Percentiles rank a stretch among this genome's conserved stretches.
phyloP scores from a whole-genome alignment of 805 yeast species.

The Sugiyamaella smithiae region DNA sequence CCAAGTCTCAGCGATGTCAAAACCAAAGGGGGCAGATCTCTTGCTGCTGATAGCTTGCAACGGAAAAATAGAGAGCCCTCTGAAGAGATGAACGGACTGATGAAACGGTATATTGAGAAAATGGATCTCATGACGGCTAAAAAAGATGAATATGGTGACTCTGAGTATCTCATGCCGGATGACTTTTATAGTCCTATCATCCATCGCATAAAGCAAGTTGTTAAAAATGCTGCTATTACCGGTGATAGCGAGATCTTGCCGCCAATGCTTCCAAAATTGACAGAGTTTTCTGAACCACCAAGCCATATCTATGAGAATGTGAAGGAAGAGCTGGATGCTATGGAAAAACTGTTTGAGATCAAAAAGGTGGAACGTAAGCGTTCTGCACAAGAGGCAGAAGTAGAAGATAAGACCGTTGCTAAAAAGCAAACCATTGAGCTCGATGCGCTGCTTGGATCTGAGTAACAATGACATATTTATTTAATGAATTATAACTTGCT shows the following conservation, averaged over 20 bases:
- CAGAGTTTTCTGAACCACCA: slow-evolving; percentile 24
- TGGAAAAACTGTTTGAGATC: slow-evolving; percentile 22
- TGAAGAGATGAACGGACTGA: slow-evolving; percentile 38
- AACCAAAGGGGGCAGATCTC: slow-evolving; percentile 35
- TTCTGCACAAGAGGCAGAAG: slow-evolving; percentile 9
- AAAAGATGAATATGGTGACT: slow-evolving; percentile 17
- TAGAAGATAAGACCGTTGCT: slow-evolving; percentile 11
- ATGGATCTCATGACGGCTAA: slow-evolving; percentile 42
- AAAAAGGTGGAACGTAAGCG: slow-evolving; percentile 15
- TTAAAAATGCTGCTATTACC: slow-evolving; percentile 34
- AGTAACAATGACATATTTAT: not conserved
- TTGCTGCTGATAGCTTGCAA: slow-evolving; percentile 19
- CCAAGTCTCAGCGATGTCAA: slow-evolving; percentile 49
- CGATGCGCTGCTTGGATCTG: slow-evolving; percentile 22
- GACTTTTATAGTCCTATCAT: slow-evolving; percentile 31
- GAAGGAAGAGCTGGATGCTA: slow-evolving; percentile 13
- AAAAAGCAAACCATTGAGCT: slow-evolving; percentile 20
- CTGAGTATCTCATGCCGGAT: slow-evolving; percentile 32
- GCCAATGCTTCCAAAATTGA: slow-evolving; percentile 31
- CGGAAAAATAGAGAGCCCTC: slow-evolving; percentile 34
- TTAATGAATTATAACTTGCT: not conserved
- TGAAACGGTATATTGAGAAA: slow-evolving; percentile 44
- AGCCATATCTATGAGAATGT: slow-evolving; percentile 18
- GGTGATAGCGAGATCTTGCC: slow-evolving; percentile 33
- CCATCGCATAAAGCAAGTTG: slow-evolving; percentile 24